Percentiles rank a stretch among this genome's conserved stretches.
Conservation (phyloP, 805 yeast genomes). For the Starmerella sirachaensis region DNA sequence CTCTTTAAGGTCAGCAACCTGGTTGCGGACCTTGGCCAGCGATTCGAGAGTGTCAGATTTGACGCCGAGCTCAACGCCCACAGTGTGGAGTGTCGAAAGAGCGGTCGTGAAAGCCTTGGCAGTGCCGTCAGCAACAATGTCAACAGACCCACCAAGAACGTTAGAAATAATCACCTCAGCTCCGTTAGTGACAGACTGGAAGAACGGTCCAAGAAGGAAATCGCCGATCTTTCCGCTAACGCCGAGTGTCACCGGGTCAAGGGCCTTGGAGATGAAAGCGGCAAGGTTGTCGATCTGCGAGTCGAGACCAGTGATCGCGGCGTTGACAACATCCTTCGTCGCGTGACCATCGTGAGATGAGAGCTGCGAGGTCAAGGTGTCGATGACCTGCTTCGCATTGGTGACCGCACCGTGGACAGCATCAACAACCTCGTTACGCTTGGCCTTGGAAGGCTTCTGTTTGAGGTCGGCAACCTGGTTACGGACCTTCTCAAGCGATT, state of each 20-base stretch:
- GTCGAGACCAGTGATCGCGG: slow-evolving; percentile 27
- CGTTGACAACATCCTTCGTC: slow-evolving; percentile 18
- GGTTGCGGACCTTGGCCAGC: slow-evolving; percentile 15
- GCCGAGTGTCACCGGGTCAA: slow-evolving; percentile 23
- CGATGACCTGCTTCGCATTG: slow-evolving; percentile 8
- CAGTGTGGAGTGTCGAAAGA: slow-evolving; percentile 16
- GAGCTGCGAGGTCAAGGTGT: slow-evolving; percentile 19
- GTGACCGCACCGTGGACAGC: no score
- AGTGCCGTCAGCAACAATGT: slow-evolving; percentile 26
- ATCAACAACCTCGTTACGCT: no score
- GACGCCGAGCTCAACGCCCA: slow-evolving; percentile 20
- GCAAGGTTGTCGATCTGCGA: slow-evolving; percentile 27
- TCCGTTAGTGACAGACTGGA: slow-evolving; percentile 27
- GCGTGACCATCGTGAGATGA: slow-evolving; percentile 20
- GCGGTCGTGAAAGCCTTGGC: slow-evolving; percentile 18
- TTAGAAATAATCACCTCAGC: slow-evolving; percentile 26
- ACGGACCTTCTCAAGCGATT: slow-evolving; percentile 12
- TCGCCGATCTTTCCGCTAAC: slow-evolving; percentile 22
- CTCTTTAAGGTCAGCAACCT: slow-evolving; percentile 13
- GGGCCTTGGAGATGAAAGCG: slow-evolving; percentile 16
- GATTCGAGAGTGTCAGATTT: slow-evolving; percentile 4
- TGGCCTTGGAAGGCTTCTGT: no score
- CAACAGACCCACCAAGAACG: slow-evolving; percentile 22
- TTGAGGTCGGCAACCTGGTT: slow-evolving; percentile 17
- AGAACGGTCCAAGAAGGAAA: slow-evolving; percentile 22